Evolutionary conservation across 768 basidiomycete species (phyloP).

Genomic region (Collybia mongolica): DNA sequence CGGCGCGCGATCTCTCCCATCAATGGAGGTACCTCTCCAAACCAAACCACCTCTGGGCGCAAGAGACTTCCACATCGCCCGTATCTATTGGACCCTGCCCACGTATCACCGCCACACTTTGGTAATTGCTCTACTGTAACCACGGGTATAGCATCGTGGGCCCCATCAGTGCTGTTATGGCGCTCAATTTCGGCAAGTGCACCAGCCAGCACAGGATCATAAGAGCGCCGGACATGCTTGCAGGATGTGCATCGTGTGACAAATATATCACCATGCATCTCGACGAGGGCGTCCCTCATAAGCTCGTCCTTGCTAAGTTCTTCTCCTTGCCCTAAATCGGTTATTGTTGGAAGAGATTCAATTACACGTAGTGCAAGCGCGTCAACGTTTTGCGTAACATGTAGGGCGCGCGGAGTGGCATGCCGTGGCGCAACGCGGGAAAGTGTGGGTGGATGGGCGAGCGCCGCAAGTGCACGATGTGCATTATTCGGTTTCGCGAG

Average conservation of each 20-base stretch:
- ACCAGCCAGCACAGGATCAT: constrained; percentile 25
- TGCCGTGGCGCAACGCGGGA: constrained; percentile 29
- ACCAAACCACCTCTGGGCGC: constrained; percentile 46
- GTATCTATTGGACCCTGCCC: constrained; percentile 27
- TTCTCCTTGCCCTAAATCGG: not conserved
- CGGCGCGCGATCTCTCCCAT: constrained; percentile 32
- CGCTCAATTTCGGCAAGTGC: constrained; percentile 29
- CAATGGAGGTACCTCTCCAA: constrained; percentile 35
- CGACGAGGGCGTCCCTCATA: constrained; percentile 21
- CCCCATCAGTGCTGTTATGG: not conserved
- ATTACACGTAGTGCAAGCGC: constrained; percentile 34
- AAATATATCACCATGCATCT: constrained; percentile 53
- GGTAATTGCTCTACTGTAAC: constrained; percentile 29
- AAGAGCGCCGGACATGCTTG: constrained; percentile 23
- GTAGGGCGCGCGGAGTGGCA: constrained; percentile 22
- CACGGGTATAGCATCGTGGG: constrained; percentile 11
- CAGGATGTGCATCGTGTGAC: constrained; percentile 40
- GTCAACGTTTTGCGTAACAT: constrained; percentile 50
- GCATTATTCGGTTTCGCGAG: constrained; percentile 42
- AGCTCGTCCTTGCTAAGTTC: not conserved
- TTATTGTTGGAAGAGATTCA: constrained; percentile 11
- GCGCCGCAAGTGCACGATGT: constrained; percentile 39
- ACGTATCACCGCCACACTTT: constrained; percentile 20
- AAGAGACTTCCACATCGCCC: constrained; percentile 30
- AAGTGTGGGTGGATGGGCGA: constrained; percentile 29